Evolutionary conservation across 106 monocot species (phyloP).

Genomic region (Allium sativum): DNA sequence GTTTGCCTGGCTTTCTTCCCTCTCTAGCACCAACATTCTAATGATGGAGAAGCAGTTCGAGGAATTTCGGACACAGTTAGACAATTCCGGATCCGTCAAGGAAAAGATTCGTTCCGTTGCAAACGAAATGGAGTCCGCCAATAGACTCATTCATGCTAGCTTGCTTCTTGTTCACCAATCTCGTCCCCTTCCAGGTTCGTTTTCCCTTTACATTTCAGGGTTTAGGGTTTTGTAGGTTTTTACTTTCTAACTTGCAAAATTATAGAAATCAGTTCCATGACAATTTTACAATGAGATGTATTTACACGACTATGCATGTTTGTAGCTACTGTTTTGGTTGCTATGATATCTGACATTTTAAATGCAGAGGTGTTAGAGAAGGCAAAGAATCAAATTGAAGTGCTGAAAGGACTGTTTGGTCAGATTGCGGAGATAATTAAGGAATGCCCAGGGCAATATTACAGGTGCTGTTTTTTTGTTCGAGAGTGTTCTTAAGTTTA

Average conservation of each 20-base stretch:
- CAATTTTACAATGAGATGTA: no score
- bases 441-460: constrained; percentile 82
- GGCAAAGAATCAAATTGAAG: constrained; percentile 21
- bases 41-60: constrained; percentile 74
- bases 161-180: constrained; percentile 85
- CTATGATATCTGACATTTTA: background rate
- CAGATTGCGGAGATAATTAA: constrained; percentile 57
- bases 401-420: constrained; percentile 29
- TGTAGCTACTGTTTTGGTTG: no score
- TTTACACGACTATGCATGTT: no score
- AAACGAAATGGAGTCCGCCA: constrained; percentile 59
- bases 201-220: constrained; percentile 6
- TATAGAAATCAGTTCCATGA: no score
- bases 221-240: background rate
- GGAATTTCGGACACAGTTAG: constrained; percentile 53
- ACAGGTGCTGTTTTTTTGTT: constrained; percentile 25
- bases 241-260: no score
- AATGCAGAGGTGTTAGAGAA: constrained; percentile 63
- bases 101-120: constrained; percentile 59
- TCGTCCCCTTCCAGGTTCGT: constrained; percentile 40
- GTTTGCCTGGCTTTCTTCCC: background rate
- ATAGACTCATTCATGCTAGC: constrained; percentile 46
- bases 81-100: constrained; percentile 53
- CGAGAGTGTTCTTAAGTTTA: background rate
- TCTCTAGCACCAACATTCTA: background rate